phyloP scores from a whole-genome alignment of 164 flowering plant species.

The Vitis rupestris region DNA sequence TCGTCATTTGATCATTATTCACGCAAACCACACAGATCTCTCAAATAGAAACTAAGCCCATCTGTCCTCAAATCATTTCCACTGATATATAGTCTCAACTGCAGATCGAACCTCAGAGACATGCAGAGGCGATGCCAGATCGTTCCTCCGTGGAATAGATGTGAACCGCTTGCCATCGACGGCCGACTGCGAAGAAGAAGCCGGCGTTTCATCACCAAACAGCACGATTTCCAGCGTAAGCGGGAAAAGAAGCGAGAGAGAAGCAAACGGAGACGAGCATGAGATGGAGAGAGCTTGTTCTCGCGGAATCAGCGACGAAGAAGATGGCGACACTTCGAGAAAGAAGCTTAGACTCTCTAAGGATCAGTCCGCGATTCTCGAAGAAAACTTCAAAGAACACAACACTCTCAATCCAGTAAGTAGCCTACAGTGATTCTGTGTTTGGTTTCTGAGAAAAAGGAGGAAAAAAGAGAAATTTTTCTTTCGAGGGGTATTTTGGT shows the following conservation, averaged over 20 bases:
- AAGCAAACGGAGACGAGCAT: slow-evolving; percentile 33
- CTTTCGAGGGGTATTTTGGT: slow-evolving; percentile 9
- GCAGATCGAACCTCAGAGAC: slow-evolving; percentile 50
- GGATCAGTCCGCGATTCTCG: slow-evolving; percentile 79
- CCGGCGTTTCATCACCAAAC: slow-evolving; percentile 70
- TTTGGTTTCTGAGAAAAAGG: slow-evolving; percentile 8
- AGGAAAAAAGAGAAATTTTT: background rate
- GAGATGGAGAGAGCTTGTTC: slow-evolving; percentile 51
- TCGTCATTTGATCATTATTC: too few species aligned
- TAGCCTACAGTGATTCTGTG: background rate
- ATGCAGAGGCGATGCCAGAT: slow-evolving; percentile 36
- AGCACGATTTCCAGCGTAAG: slow-evolving; percentile 71
- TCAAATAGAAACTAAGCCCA: too few species aligned
- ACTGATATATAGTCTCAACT: slow-evolving; percentile 2
- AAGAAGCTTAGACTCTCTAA: slow-evolving; percentile 80
- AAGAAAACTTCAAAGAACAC: slow-evolving; percentile 90
- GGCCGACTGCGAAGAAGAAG: slow-evolving; percentile 58
- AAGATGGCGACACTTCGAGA: slow-evolving; percentile 72
- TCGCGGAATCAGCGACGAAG: slow-evolving; percentile 73
- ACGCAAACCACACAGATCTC: too few species aligned
- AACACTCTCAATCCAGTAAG: slow-evolving; percentile 86
- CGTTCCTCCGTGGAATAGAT: slow-evolving; percentile 78
- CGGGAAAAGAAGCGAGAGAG: slow-evolving; percentile 57
- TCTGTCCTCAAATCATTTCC: slow-evolving; percentile 1
- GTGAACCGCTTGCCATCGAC: slow-evolving; percentile 62